phyloP scores from a whole-genome alignment of 495 filamentous ascomycete genomes.

The Terfezia boudieri region DNA sequence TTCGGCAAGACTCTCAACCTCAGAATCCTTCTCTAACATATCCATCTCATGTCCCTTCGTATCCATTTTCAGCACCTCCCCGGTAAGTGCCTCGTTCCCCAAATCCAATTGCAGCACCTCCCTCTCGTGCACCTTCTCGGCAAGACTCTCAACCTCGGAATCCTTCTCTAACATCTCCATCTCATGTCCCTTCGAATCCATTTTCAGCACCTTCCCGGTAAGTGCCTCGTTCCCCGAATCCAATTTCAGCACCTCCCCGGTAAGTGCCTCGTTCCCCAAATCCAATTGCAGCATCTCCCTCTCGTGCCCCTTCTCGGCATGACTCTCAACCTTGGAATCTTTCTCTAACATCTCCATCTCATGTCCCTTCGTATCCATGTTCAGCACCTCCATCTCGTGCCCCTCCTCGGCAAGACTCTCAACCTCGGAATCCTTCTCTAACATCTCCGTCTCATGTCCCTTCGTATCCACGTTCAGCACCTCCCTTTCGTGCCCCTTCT shows the following conservation, averaged over 20 bases:
- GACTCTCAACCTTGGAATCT: background rate
- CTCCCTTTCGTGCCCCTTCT: background rate
- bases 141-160: background rate
- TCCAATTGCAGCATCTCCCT: background rate
- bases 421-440: background rate
- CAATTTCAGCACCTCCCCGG: background rate
- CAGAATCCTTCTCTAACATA: background rate
- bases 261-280: background rate
- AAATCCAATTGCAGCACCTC: background rate
- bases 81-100: background rate
- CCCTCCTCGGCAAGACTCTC: background rate
- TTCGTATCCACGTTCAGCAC: background rate
- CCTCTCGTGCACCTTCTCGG: background rate
- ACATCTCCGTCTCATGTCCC: background rate
- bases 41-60: background rate
- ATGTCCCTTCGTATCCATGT: background rate
- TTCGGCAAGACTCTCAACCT: background rate
- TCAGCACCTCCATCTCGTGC: background rate
- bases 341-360: background rate
- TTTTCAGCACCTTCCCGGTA: background rate
- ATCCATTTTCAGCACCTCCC: no score
- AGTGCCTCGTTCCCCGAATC: background rate
- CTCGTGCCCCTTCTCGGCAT: background rate
- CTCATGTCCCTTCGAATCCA: background rate
- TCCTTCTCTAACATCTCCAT: background rate